Base-by-base conservation (phyloP, 1,284 basidiomycete genomes). In the Ceratobasidium sp. region DNA sequence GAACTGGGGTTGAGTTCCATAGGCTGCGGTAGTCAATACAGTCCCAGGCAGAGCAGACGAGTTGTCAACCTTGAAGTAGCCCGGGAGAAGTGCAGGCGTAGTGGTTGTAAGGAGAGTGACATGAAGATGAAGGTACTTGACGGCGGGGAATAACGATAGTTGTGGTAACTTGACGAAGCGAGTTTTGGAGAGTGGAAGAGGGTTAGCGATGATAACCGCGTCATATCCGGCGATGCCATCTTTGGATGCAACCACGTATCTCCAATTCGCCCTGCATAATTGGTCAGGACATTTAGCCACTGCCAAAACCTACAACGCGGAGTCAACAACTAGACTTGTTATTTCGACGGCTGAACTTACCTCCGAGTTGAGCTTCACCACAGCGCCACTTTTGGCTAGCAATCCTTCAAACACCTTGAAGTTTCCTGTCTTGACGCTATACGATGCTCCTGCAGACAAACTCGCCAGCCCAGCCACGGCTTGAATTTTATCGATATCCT, bases 51-150 rank as follows among this genome's bases (percentile, higher is more conserved):
- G 86, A 40, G 83, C 83, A 1, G 86, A 83, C 15, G 84, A 84
- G 0, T 86, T 80, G 4, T 87, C 82, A 38, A 92, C 85, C 40
- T 88, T 89, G 84, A 99, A 97, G 85, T 96, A 96, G 4, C 86
- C 85, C 0, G 95, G 87, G 79, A 90, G 88, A 3, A 94, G 89
- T 2, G 85, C 84, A 3, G 90, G 84, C 0, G 92, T 87, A 4
- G 90, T 92, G 0, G 97, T 99, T 13, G 93, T 90, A 64, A 99
- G 86, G 23, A 97, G 89, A 9, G 97, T 98, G 67, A 98, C 96
- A 83, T 98, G 94, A 3, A 99, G 90, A 79, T 89, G 90, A 42
- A 96, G 90, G 83, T 97, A 98, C 15, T 79, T 71, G 67, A 80
- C 78, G n/a, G 40, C 52, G 28, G 78, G 80, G 46, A 76, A 56